A percentile compares a stretch with the other conserved stretches of the same genome.
These are phyloP conservation scores for Macaranga tanarius DNA, from an alignment of 441 rosid genomes.

Conservation along the genomic window DNA sequence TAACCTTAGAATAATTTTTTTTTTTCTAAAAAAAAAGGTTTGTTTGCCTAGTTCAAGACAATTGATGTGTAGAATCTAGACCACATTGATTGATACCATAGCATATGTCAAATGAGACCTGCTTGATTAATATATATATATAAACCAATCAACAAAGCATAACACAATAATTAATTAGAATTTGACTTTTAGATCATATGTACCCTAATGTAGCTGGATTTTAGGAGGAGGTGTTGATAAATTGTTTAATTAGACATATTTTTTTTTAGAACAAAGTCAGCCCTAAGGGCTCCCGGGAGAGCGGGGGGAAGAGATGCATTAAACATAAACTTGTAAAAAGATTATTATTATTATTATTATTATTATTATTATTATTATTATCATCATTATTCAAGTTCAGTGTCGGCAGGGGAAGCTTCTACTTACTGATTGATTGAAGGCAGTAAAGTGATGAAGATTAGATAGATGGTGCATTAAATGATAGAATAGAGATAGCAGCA, in stretches of 20 bases:
- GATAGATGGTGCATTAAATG: slow-evolving; percentile 19
- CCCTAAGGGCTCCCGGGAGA: too few relatives aligned
- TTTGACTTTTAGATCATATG: slow-evolving; percentile 16
- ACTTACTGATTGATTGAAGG: too few relatives aligned
- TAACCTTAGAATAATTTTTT: too few relatives aligned
- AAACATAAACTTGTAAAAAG: slow-evolving; percentile 5
- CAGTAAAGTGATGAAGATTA: not conserved
- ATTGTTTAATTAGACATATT: slow-evolving; percentile 21
- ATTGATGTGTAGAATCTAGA: slow-evolving; percentile 13
- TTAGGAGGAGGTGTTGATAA: slow-evolving; percentile 24
- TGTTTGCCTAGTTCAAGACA: not conserved
- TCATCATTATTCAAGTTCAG: not conserved
- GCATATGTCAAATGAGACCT: slow-evolving; percentile 9
- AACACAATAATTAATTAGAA: not conserved
- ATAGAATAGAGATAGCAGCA: not conserved
- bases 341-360: too few relatives aligned
- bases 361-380: too few relatives aligned
- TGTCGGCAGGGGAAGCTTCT: slow-evolving; percentile 35
- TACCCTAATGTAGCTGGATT: slow-evolving; percentile 17
- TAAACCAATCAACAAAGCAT: not conserved
- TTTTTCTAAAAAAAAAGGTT: too few relatives aligned
- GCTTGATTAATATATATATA: not conserved
- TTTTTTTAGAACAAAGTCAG: too few relatives aligned
- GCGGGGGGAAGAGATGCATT: too few relatives aligned
- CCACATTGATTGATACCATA: not conserved